Base-by-base conservation (phyloP, 2,329 filamentous ascomycete species). In the Chrysosporium keratinophilum region DNA sequence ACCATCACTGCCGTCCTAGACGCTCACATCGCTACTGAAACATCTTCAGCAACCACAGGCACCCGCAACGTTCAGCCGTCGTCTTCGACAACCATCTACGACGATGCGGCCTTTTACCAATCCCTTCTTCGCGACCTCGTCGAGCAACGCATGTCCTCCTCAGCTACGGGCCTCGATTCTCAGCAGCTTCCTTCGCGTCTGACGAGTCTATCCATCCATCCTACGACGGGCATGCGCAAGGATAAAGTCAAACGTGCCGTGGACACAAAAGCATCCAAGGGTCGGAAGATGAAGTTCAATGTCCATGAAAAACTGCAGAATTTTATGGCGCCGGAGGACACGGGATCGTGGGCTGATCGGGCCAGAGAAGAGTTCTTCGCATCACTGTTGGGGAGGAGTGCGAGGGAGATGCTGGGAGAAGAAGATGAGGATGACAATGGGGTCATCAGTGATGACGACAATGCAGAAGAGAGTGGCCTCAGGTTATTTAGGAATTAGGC, bases 251-350 rank as follows among this genome's bases (percentile, higher is more conserved):
- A 86, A 71, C 86, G 87, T 65, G 80, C 84, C 31, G 87, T 97
- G 3, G 93, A 98, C 68, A 90, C 90, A 17, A 93, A 90, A 67
- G 93, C 93, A 0, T 95, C 88, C 67, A 97, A 97, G 71, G 93
- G 93, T 5, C 78, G 93, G 48, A 96, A 96, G 74, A 80, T 98
- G 78, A 79, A 88, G 39, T 98, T 91, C 71, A 93, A 87, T 14
- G 88, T 96, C 44, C 90, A 97, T 66, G 91, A 97, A 74, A 97
- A 97, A 75, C 71, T 98, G 64, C 88, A 95, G 73, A 96, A 96
- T 69, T 97, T 97, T 66, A 96, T 96, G 89, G 90, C 90, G 10
- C 84, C 89, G 0, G 88, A 96, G 67, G 87, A 95, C 66, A 77
- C 87, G 51, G 78, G 85, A 2, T 71, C 69, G 14, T 98, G 93